phyloP scores from a whole-genome alignment of 495 filamentous ascomycete genomes.

The Beverwykella pulmonaria region DNA sequence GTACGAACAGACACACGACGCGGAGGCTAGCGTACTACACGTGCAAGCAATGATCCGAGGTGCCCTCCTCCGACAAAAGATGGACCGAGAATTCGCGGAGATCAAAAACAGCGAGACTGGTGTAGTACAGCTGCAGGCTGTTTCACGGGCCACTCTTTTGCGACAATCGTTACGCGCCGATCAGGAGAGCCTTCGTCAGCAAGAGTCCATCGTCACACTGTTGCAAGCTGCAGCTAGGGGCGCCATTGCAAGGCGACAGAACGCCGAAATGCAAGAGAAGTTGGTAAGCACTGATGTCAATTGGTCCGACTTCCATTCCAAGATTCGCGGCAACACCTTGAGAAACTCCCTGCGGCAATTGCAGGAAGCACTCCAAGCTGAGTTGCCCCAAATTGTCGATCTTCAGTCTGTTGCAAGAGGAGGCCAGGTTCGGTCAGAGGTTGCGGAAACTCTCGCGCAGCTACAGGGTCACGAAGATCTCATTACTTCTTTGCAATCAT shows the following conservation, averaged over 20 bases:
- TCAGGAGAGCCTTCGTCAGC: conserved; percentile 42
- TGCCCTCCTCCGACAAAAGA: conserved; percentile 56
- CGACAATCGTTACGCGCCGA: conserved; percentile 42
- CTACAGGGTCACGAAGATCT: conserved; percentile 45
- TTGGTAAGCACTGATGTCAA: conserved; percentile 37
- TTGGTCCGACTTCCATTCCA: conserved; percentile 38
- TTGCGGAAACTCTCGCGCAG: conserved; percentile 40
- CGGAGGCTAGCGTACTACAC: conserved; percentile 56
- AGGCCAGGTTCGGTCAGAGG: conserved; percentile 44
- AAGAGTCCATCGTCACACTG: conserved; percentile 35
- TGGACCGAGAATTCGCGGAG: conserved; percentile 53
- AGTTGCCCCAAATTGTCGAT: conserved; percentile 44
- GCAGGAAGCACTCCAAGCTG: conserved; percentile 29
- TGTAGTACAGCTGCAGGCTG: conserved; percentile 71
- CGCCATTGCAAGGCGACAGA: conserved; percentile 25
- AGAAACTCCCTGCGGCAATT: conserved; percentile 30
- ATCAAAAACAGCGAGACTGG: conserved; percentile 52
- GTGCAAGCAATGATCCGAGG: conserved; percentile 71
- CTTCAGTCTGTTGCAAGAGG: conserved; percentile 53
- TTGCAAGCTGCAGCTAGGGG: conserved; percentile 35
- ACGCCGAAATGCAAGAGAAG: conserved; percentile 36
- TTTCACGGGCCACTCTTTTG: conserved; percentile 39
- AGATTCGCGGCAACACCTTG: conserved; percentile 30
- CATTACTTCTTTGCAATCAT: conserved; percentile 44
- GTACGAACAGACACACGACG: conserved; percentile 42